These are phyloP conservation scores for Cryptococcus wingfieldii DNA, from an alignment of 1,284 basidiomycete species.

Conservation along the genomic window DNA sequence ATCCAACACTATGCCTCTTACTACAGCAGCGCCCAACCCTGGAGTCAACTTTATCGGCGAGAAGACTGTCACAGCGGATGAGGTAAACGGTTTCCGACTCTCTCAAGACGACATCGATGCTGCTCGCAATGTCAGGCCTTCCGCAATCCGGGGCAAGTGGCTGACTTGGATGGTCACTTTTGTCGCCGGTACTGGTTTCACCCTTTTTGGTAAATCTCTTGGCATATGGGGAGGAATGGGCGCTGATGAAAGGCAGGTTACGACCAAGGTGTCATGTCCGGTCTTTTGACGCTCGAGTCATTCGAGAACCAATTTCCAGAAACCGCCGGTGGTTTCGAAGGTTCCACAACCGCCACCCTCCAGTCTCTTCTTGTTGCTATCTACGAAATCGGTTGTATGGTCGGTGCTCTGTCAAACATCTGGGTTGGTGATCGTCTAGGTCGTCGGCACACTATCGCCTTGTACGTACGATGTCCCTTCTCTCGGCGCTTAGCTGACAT, in stretches of 20 bases:
- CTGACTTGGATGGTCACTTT: constrained; percentile 43
- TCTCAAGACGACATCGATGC: constrained; percentile 20
- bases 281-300: constrained; percentile 37
- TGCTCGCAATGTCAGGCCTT: constrained; percentile 31
- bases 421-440: constrained; percentile 47
- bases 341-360: constrained; percentile 21
- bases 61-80: background rate
- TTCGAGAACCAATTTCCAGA: constrained; percentile 33
- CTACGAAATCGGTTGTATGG: constrained; percentile 48
- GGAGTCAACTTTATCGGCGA: no score
- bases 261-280: constrained; percentile 38
- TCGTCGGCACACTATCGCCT: constrained; percentile 28
- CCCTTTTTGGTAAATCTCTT: constrained; percentile 28
- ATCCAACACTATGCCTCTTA: no score
- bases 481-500: background rate
- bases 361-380: constrained; percentile 47
- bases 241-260: background rate
- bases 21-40: no score
- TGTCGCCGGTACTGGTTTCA: constrained; percentile 30
- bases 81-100: background rate
- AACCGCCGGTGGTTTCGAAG: constrained; percentile 22
- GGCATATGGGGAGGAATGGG: background rate
- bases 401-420: constrained; percentile 46
- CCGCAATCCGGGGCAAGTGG: constrained; percentile 5
- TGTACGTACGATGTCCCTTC: constrained; percentile 7